phyloP scores from a whole-genome alignment of 73 alveolate genomes.

The Uronychia binucleata region DNA sequence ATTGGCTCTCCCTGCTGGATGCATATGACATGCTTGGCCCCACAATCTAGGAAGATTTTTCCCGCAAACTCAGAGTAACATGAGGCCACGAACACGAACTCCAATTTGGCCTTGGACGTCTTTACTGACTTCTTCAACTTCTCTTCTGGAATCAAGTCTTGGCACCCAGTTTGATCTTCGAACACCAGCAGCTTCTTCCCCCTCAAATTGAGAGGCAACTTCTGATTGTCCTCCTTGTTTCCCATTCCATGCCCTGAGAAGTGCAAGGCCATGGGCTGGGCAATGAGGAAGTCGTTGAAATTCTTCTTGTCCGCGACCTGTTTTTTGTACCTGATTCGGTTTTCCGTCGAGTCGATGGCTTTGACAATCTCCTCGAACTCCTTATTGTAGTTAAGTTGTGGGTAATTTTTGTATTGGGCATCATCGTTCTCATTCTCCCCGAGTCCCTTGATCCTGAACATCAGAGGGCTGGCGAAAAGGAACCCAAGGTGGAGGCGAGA shows the following conservation, averaged over 20 bases:
- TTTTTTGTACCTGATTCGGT: constrained; percentile 35
- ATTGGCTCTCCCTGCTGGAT: constrained; percentile 36
- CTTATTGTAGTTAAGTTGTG: constrained; percentile 32
- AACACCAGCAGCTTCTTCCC: constrained; percentile 49
- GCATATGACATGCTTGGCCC: constrained; percentile 74
- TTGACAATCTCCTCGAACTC: constrained; percentile 51
- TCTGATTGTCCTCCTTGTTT: constrained; percentile 1
- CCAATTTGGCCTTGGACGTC: constrained; percentile 32
- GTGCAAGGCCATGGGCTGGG: constrained; percentile 52
- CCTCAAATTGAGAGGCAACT: constrained; percentile 12
- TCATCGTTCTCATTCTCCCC: not conserved
- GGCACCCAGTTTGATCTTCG: constrained; percentile 63
- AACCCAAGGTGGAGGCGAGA: constrained; percentile 18
- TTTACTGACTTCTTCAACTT: constrained; percentile 45
- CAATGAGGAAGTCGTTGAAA: constrained; percentile 25
- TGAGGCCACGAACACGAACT: constrained; percentile 67
- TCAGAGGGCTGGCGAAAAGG: constrained; percentile 21
- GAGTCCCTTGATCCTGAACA: not conserved
- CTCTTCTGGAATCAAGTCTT: constrained; percentile 49
- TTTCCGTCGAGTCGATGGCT: constrained; percentile 2
- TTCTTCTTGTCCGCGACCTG: constrained; percentile 43
- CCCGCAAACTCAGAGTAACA: constrained; percentile 69
- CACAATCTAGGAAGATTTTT: constrained; percentile 58
- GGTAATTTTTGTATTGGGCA: not conserved
- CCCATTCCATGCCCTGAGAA: constrained; percentile 28